These are phyloP conservation scores for Epithele typhae DNA, from an alignment of 768 basidiomycete species.

Conservation along the genomic window DNA sequence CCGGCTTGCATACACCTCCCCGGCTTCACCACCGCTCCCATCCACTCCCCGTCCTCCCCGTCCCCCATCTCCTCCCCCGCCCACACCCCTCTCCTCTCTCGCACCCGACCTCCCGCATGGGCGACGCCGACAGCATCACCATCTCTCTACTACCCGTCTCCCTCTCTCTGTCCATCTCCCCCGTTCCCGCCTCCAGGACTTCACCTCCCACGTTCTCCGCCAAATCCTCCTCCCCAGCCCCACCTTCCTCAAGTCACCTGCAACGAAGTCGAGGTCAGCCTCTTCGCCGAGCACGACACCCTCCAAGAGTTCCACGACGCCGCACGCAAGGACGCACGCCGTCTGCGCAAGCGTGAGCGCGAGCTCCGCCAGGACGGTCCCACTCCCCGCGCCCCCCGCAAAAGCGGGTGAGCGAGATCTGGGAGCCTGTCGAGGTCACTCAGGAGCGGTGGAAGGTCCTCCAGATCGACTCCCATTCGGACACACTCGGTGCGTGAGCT, in stretches of 20 bases:
- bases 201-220: slow-evolving; percentile 59
- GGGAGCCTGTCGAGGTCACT: slow-evolving; percentile 63
- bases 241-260: slow-evolving; percentile 71
- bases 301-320: slow-evolving; percentile 58
- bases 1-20: background rate
- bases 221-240: slow-evolving; percentile 66
- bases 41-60: background rate
- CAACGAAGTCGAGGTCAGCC: slow-evolving; percentile 74
- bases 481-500: slow-evolving; percentile 48
- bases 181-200: slow-evolving; percentile 54
- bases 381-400: slow-evolving; percentile 2
- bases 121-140: slow-evolving; percentile 36
- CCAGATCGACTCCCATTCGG: slow-evolving; percentile 77
- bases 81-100: slow-evolving; percentile 1
- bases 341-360: slow-evolving; percentile 27
- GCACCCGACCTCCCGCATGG: slow-evolving; percentile 7
- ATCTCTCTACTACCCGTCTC: slow-evolving; percentile 69
- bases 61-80: slow-evolving; percentile 5
- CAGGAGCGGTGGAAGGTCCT: slow-evolving; percentile 75
- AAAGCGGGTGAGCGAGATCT: slow-evolving; percentile 14
- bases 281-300: slow-evolving; percentile 60
- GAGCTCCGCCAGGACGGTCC: slow-evolving; percentile 16
- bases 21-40: slow-evolving; percentile 6
- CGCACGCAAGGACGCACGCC: slow-evolving; percentile 52
- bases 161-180: slow-evolving; percentile 75